Percentiles rank a stretch among this genome's conserved stretches.
Evolutionary conservation across 305 asterid genomes (phyloP).

Genomic region (Solanum chacoense): DNA sequence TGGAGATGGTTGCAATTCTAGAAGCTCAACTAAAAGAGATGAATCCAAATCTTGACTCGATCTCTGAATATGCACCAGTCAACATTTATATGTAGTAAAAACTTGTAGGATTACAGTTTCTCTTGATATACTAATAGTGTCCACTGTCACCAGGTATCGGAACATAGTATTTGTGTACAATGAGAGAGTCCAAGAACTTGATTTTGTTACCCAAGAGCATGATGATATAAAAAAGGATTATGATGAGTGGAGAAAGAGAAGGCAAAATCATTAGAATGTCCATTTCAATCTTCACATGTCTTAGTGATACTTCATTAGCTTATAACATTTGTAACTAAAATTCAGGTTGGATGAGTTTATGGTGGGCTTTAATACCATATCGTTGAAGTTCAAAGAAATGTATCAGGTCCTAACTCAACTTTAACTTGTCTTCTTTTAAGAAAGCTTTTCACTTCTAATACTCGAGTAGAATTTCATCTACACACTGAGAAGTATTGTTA

Average conservation of each 20-base stretch:
- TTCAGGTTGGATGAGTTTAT: conserved; percentile 89
- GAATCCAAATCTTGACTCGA: conserved; percentile 91
- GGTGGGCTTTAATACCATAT: conserved; percentile 17
- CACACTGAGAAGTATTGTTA: background rate
- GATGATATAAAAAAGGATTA: conserved; percentile 73
- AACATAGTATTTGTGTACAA: conserved; percentile 55
- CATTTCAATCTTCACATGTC: background rate
- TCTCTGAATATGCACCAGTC: conserved; percentile 57
- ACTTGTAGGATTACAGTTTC: background rate
- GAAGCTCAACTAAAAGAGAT: conserved; percentile 91
- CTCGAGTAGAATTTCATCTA: background rate
- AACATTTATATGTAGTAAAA: background rate
- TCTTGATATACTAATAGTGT: background rate
- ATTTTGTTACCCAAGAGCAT: conserved; percentile 63
- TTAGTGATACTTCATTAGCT: background rate
- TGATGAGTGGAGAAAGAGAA: conserved; percentile 84
- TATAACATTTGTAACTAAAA: background rate
- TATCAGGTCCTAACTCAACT: background rate
- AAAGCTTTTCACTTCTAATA: background rate
- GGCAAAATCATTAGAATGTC: conserved; percentile 19
- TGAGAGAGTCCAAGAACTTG: conserved; percentile 78
- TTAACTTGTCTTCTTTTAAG: background rate
- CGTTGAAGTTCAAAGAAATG: background rate
- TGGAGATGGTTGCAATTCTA: conserved; percentile 76
- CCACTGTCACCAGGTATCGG: conserved; percentile 41